These are phyloP conservation scores for Chlorella sp. DNA, from an alignment of 139 green algal species.

Conservation along the genomic window DNA sequence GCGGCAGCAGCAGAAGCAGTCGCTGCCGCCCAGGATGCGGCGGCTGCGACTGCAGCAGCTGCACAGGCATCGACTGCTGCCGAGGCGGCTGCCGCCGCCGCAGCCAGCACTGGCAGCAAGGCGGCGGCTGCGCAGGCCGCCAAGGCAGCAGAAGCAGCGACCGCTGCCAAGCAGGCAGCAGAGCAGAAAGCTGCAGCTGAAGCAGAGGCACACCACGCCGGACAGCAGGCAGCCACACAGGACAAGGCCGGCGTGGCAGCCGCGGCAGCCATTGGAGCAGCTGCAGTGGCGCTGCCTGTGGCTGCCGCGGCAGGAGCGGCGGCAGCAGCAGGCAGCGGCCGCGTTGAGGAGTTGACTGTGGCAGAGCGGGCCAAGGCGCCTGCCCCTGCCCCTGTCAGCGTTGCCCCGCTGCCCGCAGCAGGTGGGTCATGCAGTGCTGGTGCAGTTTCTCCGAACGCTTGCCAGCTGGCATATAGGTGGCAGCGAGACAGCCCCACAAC, in stretches of 20 bases:
- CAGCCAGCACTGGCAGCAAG: background rate
- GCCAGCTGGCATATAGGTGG: too few relatives aligned
- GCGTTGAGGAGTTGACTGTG: background rate
- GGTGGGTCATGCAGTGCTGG: too few relatives aligned
- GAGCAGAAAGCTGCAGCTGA: background rate
- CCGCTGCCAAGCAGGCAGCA: background rate
- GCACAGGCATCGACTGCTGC: conserved; percentile 10
- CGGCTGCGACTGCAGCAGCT: background rate
- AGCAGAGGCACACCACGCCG: background rate
- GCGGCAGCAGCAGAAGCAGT: background rate
- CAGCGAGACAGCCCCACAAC: too few relatives aligned
- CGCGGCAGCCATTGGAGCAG: background rate
- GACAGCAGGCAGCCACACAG: background rate
- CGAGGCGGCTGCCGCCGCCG: background rate
- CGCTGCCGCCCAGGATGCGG: background rate
- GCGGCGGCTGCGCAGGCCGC: background rate
- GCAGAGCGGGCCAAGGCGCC: background rate
- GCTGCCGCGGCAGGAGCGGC: background rate
- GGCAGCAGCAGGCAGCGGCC: background rate
- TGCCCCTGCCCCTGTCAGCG: background rate
- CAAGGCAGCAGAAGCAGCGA: background rate
- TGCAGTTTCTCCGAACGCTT: too few relatives aligned
- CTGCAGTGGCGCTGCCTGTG: background rate
- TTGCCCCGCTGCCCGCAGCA: background rate
- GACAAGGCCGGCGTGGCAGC: background rate